Evolutionary conservation across 2,329 filamentous ascomycete species (phyloP), one percentile per base, ranked within the genome.

Genomic region (Periconia macrospinosa): DNA sequence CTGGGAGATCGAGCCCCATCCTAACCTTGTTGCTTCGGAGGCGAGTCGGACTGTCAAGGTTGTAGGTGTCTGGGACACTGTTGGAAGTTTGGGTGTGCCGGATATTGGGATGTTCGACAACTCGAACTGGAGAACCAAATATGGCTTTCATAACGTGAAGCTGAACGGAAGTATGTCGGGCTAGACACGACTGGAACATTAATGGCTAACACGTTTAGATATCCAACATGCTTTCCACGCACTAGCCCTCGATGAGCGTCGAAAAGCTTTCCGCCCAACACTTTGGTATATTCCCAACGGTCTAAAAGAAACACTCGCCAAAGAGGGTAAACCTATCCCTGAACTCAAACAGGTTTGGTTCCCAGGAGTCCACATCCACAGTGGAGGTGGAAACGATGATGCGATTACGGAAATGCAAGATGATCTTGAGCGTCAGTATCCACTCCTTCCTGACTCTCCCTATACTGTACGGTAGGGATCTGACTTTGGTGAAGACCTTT

Each of bases 151-250:
- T 48, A 72, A 73, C 45, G 66, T 70, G 2, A 69, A 62, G 46
- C 47, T 72, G 9, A 71, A 69, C 17, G 58, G 65, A 44, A 56
- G 67, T 76, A 44, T 66, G 73, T 56, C 13, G 45, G 1, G 44
- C 35, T n/a, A 27, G 41, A 6, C 18, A 9, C 15, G 33, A 13
- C 43, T 18, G 50, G 55, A 11, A 42, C 41, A 47, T 56, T 58
- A 1, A 74, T 75, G 73, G 71, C 78, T 60, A 74, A 78, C 1
- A 60, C 63, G 6, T 1, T 9, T 30, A 73, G 73, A 69, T 11
- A 75, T 83, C 14, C 73, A 81, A 23, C 78, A 83, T 58, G 82
- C 81, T 6, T 84, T 79, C 59, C 82, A 84, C 42, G 82, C 81
- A 1, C 60, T 84, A 1, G 81, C 81, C 3, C 65, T 84, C 0